Base-by-base conservation (phyloP, 1,139 yeast species). In the Candida freyschussii region DNA sequence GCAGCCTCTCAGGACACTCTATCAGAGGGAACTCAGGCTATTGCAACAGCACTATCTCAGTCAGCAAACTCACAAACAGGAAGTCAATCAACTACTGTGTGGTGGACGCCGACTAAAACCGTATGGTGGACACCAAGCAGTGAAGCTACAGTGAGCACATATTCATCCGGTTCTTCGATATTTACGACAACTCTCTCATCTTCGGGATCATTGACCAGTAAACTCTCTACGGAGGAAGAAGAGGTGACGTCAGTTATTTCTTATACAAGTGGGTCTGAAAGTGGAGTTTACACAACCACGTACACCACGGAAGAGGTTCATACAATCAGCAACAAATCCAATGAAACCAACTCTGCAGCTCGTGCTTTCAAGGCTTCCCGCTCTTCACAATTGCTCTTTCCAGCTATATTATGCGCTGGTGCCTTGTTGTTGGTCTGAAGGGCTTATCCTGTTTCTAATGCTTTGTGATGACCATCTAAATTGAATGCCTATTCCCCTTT, bases 281-380 rank as follows among this genome's bases (percentile, higher is more conserved):
- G 38, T 18, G 44, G 41, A 10, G 33, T 13, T 2, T 21, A 17
- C 23, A 40, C 41, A 4, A 30, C 41, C 3, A 34, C 37, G 16
- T 40, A 27, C 33, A 37, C 44, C 9, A 33, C 40, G 4, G 30
- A 33, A 4, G 30, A 27, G 4, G 35, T 37, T 9, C 31, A 34
- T 30, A 40, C 41, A 6, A 19, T 37, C 29, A 33, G 32, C 17
- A 40, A 36, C 40, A 28, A 31, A 33, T 27, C 39, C 7, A 35
- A 40, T 31, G 17, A 32, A 4, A 25, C 40, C 7, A 40, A 40
- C 22, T 36, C 32, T 17, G 44, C 38, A 23, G n/a, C 14, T 13
- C 13, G 24, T n/a, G 41, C 27, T 7, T 20, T 34, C 27, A 34
- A 34, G 29, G 37, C 28, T 13, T 33, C 33, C 7, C 22, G 17